phyloP scores from a whole-genome alignment of 208 protist genomes.

The Trypanosoma congolense region DNA sequence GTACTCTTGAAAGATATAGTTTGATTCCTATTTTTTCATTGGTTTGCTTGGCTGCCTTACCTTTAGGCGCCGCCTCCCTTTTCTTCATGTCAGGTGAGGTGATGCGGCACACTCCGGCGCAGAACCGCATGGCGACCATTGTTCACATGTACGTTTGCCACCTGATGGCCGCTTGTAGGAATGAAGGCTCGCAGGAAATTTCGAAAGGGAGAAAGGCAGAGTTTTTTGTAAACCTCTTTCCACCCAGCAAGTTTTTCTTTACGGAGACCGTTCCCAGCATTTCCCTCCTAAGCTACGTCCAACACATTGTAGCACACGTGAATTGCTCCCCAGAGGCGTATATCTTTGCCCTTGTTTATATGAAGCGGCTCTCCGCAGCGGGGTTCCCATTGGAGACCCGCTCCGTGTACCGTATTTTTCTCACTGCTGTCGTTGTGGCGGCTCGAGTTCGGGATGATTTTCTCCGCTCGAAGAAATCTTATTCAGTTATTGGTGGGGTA shows the following conservation, averaged over 20 bases:
- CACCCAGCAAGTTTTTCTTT: conserved; percentile 45
- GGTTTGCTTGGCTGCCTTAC: conserved; percentile 11
- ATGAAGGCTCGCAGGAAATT: too few relatives aligned
- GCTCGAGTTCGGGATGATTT: conserved; percentile 88
- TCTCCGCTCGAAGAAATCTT: conserved; percentile 90
- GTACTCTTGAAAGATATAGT: too few relatives aligned
- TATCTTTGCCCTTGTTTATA: conserved; percentile 46
- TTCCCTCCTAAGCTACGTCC: conserved; percentile 38
- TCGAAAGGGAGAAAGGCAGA: too few relatives aligned
- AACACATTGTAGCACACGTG: conserved; percentile 47
- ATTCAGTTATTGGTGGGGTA: conserved; percentile 88
- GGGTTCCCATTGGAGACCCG: conserved; percentile 44
- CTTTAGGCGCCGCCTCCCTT: neutral
- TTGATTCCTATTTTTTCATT: conserved; percentile 15
- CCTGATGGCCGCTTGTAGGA: conserved; percentile 35
- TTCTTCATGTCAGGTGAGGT: conserved; percentile 9
- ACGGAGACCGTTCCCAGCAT: conserved; percentile 34
- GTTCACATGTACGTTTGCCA: conserved; percentile 32
- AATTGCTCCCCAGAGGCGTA: conserved; percentile 38
- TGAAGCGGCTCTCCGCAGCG: conserved; percentile 27
- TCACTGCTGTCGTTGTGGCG: conserved; percentile 82
- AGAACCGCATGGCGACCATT: conserved; percentile 30
- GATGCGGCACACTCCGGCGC: conserved; percentile 27
- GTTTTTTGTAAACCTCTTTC: conserved; percentile 23
- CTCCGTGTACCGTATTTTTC: conserved; percentile 85